Percentiles rank a stretch among this genome's conserved stretches.
Conservation (phyloP, 305 asterid genomes). For the Striga hermonthica region DNA sequence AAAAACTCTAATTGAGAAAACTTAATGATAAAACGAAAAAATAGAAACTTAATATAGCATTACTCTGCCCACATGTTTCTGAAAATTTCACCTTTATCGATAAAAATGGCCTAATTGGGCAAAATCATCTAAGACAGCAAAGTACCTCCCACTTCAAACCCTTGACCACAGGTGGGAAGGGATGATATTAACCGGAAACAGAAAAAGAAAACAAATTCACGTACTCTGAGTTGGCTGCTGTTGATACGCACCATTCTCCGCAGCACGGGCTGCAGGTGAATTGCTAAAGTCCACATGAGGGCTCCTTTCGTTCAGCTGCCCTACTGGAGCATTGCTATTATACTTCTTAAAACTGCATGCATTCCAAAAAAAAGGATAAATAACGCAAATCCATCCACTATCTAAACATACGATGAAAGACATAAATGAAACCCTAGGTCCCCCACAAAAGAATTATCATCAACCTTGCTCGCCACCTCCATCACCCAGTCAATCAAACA, state of each 20-base stretch:
- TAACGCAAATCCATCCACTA: slow-evolving; percentile 7
- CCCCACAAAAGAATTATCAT: slow-evolving; percentile 1
- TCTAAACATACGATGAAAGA: neutral
- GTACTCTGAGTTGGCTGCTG: slow-evolving; percentile 57
- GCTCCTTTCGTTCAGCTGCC: slow-evolving; percentile 44
- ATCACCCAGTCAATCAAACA: slow-evolving; percentile 11
- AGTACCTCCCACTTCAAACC: too few species aligned
- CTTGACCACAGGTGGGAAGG: too few species aligned
- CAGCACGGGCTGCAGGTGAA: slow-evolving; percentile 31
- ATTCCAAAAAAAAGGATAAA: slow-evolving; percentile 13
- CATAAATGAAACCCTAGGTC: slow-evolving; percentile 34
- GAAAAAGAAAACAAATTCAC: slow-evolving; percentile 17
- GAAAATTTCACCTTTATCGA: too few species aligned
- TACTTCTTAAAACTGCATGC: slow-evolving; percentile 52
- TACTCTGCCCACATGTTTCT: too few species aligned
- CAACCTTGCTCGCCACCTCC: slow-evolving; percentile 20
- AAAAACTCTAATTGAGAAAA: slow-evolving; percentile 8
- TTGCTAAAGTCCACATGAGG: slow-evolving; percentile 36
- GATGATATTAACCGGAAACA: neutral
- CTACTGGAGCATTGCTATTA: slow-evolving; percentile 58
- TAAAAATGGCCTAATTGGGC: too few species aligned
- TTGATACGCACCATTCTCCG: slow-evolving; percentile 53
- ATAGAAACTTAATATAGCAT: neutral
- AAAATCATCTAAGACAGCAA: too few species aligned
- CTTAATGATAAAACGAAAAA: neutral